Percentiles rank a stretch among this genome's conserved stretches.
Conservation (phyloP, 2,329 filamentous ascomycete species). For the Berkeleyomyces basicola region DNA sequence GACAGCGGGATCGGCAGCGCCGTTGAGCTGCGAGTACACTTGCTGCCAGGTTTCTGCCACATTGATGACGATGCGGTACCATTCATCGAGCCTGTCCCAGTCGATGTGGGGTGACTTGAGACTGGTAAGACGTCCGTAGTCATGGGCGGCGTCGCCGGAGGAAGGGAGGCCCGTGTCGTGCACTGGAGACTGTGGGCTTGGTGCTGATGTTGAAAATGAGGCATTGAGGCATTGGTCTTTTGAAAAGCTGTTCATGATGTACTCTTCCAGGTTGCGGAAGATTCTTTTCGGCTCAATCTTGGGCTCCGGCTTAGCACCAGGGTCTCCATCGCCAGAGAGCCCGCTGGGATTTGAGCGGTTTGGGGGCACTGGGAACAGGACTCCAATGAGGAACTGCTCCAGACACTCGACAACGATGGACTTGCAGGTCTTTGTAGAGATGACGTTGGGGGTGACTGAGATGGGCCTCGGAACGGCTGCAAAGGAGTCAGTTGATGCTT, state of each 20-base stretch:
- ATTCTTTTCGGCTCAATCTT: conserved; percentile 25
- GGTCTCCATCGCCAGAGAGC: not conserved
- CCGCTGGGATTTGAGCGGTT: not conserved
- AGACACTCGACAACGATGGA: not conserved
- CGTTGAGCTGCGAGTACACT: conserved; percentile 25
- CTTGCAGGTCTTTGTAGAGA: not conserved
- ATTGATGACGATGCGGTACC: conserved; percentile 56
- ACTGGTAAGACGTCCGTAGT: conserved; percentile 22
- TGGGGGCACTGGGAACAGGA: not conserved
- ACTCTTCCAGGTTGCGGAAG: conserved; percentile 64
- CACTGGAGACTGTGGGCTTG: not conserved
- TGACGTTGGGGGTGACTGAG: not conserved
- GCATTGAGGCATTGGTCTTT: conserved; percentile 57
- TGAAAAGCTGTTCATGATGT: conserved; percentile 51
- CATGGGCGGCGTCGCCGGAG: not conserved
- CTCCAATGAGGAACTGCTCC: not conserved
- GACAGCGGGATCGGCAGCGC: conserved; percentile 8
- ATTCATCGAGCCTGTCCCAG: conserved; percentile 54
- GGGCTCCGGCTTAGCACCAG: not conserved
- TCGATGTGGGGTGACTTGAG: conserved; percentile 53
- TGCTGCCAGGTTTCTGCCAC: conserved; percentile 51
- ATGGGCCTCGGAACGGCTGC: not conserved
- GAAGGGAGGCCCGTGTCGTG: not conserved
- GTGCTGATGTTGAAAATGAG: conserved; percentile 37
- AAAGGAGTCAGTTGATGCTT: not conserved